A percentile compares a stretch with the other conserved stretches of the same genome.
Evolutionary conservation across 495 filamentous ascomycete species (phyloP).

Genomic region (Hypoxylon rickii): DNA sequence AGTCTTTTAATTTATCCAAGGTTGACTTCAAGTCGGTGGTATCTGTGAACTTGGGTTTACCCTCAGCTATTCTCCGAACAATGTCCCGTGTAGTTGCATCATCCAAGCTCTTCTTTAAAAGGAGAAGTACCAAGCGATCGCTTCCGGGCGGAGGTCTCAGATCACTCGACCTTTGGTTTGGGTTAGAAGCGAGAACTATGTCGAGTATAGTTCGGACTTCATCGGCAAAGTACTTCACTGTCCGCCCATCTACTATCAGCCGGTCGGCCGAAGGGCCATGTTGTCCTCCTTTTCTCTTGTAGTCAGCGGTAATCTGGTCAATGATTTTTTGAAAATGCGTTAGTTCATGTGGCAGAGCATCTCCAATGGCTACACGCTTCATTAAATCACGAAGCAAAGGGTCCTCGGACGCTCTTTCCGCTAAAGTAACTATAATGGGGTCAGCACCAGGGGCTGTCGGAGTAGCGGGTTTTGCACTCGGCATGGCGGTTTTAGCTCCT

Average conservation of each 20-base stretch:
- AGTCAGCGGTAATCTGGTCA: conserved; percentile 75
- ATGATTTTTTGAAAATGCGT: conserved; percentile 91
- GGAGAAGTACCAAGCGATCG: conserved; percentile 48
- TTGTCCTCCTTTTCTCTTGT: conserved; percentile 46
- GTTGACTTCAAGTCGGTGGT: conserved; percentile 48
- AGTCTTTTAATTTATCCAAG: conserved; percentile 42
- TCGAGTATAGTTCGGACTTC: conserved; percentile 53
- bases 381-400: conserved; percentile 92
- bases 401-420: conserved; percentile 83
- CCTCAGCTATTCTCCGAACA: conserved; percentile 46
- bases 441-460: conserved; percentile 54
- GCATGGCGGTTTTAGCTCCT: conserved; percentile 29
- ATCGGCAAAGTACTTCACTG: conserved; percentile 54
- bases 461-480: conserved; percentile 31
- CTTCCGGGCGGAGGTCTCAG: conserved; percentile 47
- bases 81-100: conserved; percentile 43
- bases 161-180: conserved; percentile 47
- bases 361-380: conserved; percentile 89
- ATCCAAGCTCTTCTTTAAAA: conserved; percentile 51
- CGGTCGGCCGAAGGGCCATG: conserved; percentile 50
- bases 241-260: conserved; percentile 48
- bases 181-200: conserved; percentile 52
- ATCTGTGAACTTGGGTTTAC: conserved; percentile 49
- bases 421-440: conserved; percentile 93
- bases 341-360: conserved; percentile 78